Conservation (phyloP, 192 early-diverging fungal species). For the Allomyces javanicus region DNA sequence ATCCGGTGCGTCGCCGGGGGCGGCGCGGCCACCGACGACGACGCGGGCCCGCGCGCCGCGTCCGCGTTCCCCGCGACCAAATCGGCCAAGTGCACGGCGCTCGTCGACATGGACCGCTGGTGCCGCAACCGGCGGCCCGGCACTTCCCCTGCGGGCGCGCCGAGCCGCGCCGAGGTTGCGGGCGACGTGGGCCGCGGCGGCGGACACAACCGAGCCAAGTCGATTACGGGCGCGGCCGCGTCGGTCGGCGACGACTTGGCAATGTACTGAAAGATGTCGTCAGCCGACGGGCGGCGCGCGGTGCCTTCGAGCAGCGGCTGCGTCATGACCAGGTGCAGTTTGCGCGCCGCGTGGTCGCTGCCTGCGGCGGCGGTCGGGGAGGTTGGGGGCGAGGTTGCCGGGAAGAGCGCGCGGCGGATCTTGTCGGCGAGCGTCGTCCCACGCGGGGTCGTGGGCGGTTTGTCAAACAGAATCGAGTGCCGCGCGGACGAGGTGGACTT, state of each 20-base stretch:
- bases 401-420: not conserved
- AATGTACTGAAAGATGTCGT: not conserved
- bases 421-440: constrained; percentile 1
- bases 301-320: not conserved
- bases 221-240: not conserved
- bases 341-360: not conserved
- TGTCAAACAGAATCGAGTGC: too few species aligned
- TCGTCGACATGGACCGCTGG: not conserved
- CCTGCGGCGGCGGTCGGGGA: constrained; percentile 3
- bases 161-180: not conserved
- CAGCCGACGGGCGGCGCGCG: not conserved
- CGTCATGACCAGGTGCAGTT: not conserved
- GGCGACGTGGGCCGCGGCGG: not conserved
- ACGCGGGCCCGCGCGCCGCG: too few species aligned
- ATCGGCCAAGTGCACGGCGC: not conserved
- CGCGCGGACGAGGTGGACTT: too few species aligned
- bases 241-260: not conserved
- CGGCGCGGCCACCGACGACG: not conserved
- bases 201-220: not conserved
- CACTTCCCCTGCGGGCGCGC: not conserved
- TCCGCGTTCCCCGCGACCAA: too few species aligned
- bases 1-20: not conserved
- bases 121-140: not conserved
- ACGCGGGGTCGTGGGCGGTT: too few species aligned
- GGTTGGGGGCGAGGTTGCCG: too few species aligned